These are phyloP conservation scores for Dothideomycetidae sp. DNA, from an alignment of 2,329 filamentous ascomycete genomes.

Conservation along the genomic window DNA sequence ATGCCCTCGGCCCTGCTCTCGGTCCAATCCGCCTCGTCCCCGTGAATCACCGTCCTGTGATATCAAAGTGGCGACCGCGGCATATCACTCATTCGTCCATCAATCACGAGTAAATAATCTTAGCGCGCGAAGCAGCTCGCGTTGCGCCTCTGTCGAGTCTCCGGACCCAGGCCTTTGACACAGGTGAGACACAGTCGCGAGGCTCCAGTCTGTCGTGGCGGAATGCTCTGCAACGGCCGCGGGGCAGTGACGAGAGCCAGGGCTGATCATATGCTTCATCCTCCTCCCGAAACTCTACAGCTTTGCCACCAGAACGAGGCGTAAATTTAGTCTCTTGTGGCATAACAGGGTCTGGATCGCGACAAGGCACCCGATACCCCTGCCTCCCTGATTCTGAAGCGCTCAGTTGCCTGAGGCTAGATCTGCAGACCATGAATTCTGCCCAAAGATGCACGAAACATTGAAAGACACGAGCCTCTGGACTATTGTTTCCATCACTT, in stretches of 20 bases:
- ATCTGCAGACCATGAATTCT: no score
- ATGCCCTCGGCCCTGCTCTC: background rate
- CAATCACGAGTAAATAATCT: no score
- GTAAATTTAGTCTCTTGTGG: no score
- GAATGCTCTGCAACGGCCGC: background rate
- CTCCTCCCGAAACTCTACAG: background rate
- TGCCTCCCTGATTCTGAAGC: no score
- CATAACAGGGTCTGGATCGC: background rate
- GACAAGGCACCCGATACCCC: no score
- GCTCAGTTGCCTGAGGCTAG: no score
- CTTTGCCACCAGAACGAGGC: background rate
- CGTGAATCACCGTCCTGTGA: background rate
- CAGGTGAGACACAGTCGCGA: background rate
- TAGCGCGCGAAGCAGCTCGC: no score
- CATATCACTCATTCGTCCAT: background rate
- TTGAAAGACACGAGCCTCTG: no score
- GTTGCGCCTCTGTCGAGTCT: no score
- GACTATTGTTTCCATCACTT: no score
- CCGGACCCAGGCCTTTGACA: background rate
- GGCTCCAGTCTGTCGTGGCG: no score
- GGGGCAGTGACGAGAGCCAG: background rate
- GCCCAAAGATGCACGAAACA: no score
- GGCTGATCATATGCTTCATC: background rate
- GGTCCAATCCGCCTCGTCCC: background rate
- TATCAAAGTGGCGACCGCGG: background rate